Conservation (phyloP, 345 rosid genomes). For the Citrus reticulata region DNA sequence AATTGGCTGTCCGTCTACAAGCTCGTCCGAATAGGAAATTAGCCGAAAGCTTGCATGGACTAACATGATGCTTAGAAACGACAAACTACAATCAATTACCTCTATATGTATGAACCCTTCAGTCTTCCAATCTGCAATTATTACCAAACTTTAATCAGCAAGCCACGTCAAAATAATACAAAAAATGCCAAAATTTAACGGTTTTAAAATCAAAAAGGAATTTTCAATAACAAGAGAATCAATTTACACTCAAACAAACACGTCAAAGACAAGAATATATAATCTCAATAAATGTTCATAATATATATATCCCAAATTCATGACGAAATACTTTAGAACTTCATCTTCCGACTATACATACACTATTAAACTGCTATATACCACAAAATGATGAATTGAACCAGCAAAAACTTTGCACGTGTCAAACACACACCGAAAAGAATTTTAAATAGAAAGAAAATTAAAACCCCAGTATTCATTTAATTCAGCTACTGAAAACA, state of each 20-base stretch:
- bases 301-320: background rate
- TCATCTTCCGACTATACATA: background rate
- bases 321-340: background rate
- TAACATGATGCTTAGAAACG: conserved; percentile 24
- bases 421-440: background rate
- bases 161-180: background rate
- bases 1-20: conserved; percentile 68
- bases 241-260: background rate
- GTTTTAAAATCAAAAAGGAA: background rate
- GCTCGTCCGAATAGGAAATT: conserved; percentile 73
- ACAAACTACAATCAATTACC: background rate
- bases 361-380: background rate
- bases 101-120: background rate
- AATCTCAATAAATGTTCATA: background rate
- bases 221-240: background rate
- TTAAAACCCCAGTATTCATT: background rate
- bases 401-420: background rate
- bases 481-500: background rate
- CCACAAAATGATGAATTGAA: background rate
- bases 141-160: conserved; percentile 1
- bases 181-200: background rate
- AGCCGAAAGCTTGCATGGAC: conserved; percentile 37
- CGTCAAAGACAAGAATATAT: too few relatives aligned
- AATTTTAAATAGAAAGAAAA: background rate
- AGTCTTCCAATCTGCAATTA: conserved; percentile 5